A percentile compares a stretch with the other conserved stretches of the same genome.
These are phyloP conservation scores for Microbotryomycetes sp. DNA, from an alignment of 1,284 basidiomycete species.

Conservation along the genomic window DNA sequence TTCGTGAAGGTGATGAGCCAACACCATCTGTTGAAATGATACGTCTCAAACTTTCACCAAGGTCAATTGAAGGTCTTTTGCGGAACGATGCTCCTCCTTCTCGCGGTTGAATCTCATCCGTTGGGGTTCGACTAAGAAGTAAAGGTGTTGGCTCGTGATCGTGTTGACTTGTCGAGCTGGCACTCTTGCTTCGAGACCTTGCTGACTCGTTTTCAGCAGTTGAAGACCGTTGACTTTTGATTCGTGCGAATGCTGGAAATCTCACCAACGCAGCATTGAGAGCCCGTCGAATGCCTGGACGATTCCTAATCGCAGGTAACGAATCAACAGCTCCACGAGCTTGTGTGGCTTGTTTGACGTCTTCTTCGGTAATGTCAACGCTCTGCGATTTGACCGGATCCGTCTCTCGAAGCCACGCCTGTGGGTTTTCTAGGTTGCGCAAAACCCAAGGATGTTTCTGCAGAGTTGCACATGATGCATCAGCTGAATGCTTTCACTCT, in stretches of 20 bases:
- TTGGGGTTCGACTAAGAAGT: background rate
- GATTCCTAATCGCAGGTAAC: constrained; percentile 26
- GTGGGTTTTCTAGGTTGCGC: constrained; percentile 61
- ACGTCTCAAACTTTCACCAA: constrained; percentile 20
- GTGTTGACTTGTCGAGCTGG: constrained; percentile 21
- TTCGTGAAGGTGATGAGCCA: background rate
- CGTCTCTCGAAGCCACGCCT: constrained; percentile 73
- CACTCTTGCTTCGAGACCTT: constrained; percentile 27
- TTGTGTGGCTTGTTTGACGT: constrained; percentile 61
- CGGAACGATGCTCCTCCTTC: background rate
- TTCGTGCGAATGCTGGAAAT: constrained; percentile 29
- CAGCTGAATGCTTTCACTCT: constrained; percentile 1
- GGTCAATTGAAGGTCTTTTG: constrained; percentile 19
- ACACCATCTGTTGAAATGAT: constrained; percentile 18
- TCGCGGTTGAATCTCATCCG: constrained; percentile 20
- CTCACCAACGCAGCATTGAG: constrained; percentile 29
- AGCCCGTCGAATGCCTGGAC: constrained; percentile 28
- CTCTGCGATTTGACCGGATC: constrained; percentile 56
- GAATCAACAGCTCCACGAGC: constrained; percentile 23
- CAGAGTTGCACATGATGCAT: background rate
- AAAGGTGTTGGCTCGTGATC: background rate
- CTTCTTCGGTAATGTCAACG: constrained; percentile 68
- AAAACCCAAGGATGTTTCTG: constrained; percentile 64
- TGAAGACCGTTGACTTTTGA: constrained; percentile 15
- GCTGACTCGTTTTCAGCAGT: background rate